A percentile compares a stretch with the other conserved stretches of the same genome.
Conservation (phyloP, 805 yeast genomes). For the Myxozyma monticola region DNA sequence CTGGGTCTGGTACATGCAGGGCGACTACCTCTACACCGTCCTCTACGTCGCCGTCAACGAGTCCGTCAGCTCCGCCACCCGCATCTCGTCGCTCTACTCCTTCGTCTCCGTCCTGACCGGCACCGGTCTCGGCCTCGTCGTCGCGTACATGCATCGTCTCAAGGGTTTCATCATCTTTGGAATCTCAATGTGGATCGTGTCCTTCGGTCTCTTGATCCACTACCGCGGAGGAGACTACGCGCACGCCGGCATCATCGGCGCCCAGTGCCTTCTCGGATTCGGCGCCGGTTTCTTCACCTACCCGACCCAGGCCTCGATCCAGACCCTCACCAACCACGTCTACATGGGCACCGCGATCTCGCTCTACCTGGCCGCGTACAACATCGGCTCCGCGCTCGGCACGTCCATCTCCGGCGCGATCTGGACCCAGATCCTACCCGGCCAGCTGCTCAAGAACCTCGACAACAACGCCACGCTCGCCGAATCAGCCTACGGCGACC, state of each 20-base stretch:
- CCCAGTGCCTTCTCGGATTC: constrained; percentile 63
- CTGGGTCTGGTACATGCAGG: constrained; percentile 67
- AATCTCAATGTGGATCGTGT: constrained; percentile 54
- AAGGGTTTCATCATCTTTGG: constrained; percentile 65
- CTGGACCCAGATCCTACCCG: constrained; percentile 63
- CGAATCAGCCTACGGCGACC: constrained; percentile 51
- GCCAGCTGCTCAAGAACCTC: constrained; percentile 43
- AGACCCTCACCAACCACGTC: constrained; percentile 60
- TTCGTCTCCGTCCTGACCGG: constrained; percentile 66
- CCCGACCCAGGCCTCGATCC: constrained; percentile 60
- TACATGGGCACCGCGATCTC: constrained; percentile 64
- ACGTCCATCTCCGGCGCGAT: constrained; percentile 66
- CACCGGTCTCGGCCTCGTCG: constrained; percentile 56
- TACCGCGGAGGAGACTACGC: constrained; percentile 56
- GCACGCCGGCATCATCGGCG: constrained; percentile 61
- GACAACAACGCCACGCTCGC: constrained; percentile 42
- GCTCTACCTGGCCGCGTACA: constrained; percentile 56
- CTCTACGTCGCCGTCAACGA: constrained; percentile 64
- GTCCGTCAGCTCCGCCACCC: constrained; percentile 60
- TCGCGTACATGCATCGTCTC: constrained; percentile 50
- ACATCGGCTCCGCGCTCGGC: constrained; percentile 66
- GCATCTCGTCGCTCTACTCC: constrained; percentile 62
- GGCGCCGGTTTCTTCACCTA: constrained; percentile 75
- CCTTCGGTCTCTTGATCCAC: constrained; percentile 60
- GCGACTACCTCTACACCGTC: constrained; percentile 67